Evolutionary conservation across 805 yeast genomes (phyloP).

Genomic region (Starmerella roubikii): DNA sequence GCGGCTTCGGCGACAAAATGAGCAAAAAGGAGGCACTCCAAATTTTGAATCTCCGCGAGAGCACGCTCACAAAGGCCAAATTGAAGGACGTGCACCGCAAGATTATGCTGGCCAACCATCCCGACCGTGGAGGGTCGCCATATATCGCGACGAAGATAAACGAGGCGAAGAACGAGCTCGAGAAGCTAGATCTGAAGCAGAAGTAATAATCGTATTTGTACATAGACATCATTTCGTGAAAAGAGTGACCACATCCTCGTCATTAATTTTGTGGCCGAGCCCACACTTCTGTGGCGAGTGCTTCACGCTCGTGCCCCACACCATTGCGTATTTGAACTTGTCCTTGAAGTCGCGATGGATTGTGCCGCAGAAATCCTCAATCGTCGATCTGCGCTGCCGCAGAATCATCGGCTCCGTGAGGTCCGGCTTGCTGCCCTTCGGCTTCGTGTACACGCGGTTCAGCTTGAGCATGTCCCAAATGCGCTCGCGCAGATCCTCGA

Average conservation of each 20-base stretch:
- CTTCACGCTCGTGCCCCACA: conserved; percentile 79
- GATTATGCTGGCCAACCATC: conserved; percentile 73
- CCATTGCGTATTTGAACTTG: conserved; percentile 86
- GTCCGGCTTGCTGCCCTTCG: conserved; percentile 66
- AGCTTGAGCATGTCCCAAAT: conserved; percentile 82
- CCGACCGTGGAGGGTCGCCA: conserved; percentile 80
- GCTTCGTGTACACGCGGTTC: conserved; percentile 71
- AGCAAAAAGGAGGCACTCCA: conserved; percentile 75
- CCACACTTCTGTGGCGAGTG: conserved; percentile 97
- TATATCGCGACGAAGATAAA: conserved; percentile 72
- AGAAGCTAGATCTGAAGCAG: conserved; percentile 31
- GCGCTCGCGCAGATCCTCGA: conserved; percentile 78
- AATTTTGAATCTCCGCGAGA: conserved; percentile 49
- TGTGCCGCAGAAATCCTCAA: conserved; percentile 83
- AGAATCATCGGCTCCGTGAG: conserved; percentile 87
- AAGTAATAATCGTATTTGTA: conserved; percentile 6
- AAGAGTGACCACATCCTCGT: conserved; percentile 87
- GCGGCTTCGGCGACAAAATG: conserved; percentile 90
- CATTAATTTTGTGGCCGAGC: conserved; percentile 63
- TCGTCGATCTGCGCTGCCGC: conserved; percentile 52
- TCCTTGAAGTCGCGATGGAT: conserved; percentile 90
- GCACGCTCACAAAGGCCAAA: conserved; percentile 27
- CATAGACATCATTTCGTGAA: conserved; percentile 49
- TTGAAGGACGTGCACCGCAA: conserved; percentile 59
- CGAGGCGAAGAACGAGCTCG: conserved; percentile 70